Evolutionary conservation across 2,329 filamentous ascomycete species (phyloP), one percentile per base, ranked within the genome.

Genomic region (Pestalotiopsis sp.): DNA sequence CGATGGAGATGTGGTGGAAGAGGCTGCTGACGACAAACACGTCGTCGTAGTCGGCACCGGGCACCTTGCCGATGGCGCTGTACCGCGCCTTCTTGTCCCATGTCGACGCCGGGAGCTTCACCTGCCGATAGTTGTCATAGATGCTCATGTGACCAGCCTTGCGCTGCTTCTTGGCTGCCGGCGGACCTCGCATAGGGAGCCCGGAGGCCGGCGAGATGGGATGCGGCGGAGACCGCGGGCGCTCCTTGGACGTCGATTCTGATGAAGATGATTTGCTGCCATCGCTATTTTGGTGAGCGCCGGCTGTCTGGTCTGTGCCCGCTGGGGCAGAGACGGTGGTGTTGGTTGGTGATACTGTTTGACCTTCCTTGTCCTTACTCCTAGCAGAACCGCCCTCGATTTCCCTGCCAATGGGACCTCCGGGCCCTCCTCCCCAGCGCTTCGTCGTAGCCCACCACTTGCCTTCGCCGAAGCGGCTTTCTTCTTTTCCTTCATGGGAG

Each of bases 121-220:
- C 82, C 83, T 88, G 90, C 68, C 89, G 85, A 78, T 91, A 91
- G 72, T 84, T 87, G 75, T 91, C 89, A 75, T 91, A 91, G 61
- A 90, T 83, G 70, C 83, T 84, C 76, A 87, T 79, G 14, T 66
- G 64, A 20, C 59, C 59, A 65, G 83, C 87, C 76, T 86, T 89
- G 69, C 87, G 84, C 49, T 84, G 78, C 70, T 84, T 87, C 77
- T 88, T 88, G 45, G 73, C 76, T 3, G 76, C 71, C 4, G 79
- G 80, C 49, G 73, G 73, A 13, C 74, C 76, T 52, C 73, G 75
- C 68, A 76, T 69, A 6, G 69, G 68, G 4, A 69, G 66, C 4
- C 68, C 66, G 11, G 62, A 68, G 36, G 69, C 68, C 17, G 65
- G 45, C 31, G 68, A 65, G 45, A 68, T 40, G 62, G 68, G 66